These are phyloP conservation scores for Aspergillus pseudonomiae DNA, from an alignment of 2,329 filamentous ascomycete genomes.

Conservation along the genomic window DNA sequence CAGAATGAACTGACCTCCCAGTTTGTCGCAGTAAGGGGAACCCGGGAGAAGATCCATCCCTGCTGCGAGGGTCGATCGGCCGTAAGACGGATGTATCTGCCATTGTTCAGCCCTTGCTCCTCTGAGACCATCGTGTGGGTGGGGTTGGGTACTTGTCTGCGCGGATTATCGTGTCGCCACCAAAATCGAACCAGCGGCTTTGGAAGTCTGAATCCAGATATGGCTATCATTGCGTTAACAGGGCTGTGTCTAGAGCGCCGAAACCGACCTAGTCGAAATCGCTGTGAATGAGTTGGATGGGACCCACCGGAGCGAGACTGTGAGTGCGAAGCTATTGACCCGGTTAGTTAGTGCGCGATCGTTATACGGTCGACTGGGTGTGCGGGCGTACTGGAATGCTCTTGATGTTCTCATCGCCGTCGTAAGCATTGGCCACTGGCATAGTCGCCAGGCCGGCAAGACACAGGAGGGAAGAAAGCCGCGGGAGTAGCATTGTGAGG, in stretches of 20 bases:
- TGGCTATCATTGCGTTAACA: slow-evolving; percentile 59
- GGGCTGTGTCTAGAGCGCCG: slow-evolving; percentile 19
- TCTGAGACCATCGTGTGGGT: not conserved
- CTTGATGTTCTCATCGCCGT: slow-evolving; percentile 59
- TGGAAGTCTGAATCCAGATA: slow-evolving; percentile 98
- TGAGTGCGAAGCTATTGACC: slow-evolving; percentile 76
- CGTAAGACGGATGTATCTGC: slow-evolving; percentile 87
- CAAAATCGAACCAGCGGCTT: slow-evolving; percentile 98
- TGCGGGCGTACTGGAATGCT: slow-evolving; percentile 63
- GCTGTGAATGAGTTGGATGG: slow-evolving; percentile 9
- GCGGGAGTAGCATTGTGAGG: slow-evolving; percentile 36
- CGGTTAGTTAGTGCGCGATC: slow-evolving; percentile 15
- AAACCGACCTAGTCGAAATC: slow-evolving; percentile 5
- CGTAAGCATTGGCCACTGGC: slow-evolving; percentile 43
- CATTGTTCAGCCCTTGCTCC: slow-evolving; percentile 16
- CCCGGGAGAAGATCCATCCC: slow-evolving; percentile 91
- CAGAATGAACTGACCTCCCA: slow-evolving; percentile 70
- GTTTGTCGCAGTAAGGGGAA: slow-evolving; percentile 94
- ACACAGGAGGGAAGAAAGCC: slow-evolving; percentile 39
- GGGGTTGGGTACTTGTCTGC: slow-evolving; percentile 57
- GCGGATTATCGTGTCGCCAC: slow-evolving; percentile 85
- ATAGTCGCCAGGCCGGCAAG: slow-evolving; percentile 37
- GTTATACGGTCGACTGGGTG: not conserved
- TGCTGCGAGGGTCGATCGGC: slow-evolving; percentile 87
- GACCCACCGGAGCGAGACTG: slow-evolving; percentile 74